Base-by-base conservation (phyloP, 495 filamentous ascomycete species). In the Podospora bellae-mahoneyi region DNA sequence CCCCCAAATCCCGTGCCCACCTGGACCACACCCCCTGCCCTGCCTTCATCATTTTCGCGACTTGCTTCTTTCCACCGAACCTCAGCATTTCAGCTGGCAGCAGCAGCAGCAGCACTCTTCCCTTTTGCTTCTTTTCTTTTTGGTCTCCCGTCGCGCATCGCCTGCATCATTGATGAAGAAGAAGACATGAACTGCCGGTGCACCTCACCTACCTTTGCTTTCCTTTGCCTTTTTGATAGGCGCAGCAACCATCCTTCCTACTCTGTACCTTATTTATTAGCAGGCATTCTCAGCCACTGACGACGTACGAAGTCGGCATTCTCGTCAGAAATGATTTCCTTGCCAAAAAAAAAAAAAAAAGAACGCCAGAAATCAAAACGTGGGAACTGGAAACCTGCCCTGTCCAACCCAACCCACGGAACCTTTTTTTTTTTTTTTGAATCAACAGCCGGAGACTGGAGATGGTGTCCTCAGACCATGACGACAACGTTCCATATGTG, bases 1-100 rank as follows among this genome's bases (percentile, higher is more conserved):
- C 55, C 30, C 68, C 66, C 65, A 68, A 55, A 64, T 71, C 68
- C 71, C 66, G 68, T 71, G 73, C 16, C 62, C 60, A 48, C 39
- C 34, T 16, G 30, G 30, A 32, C 1, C 30, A 4, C 30, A 68
- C 60, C 67, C 57, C 65, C 54, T 68, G 23, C 67, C 60, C 67
- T 60, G n/a, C 30, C 44, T 44, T 63, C 30, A 74, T 63, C 30
- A 74, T 68, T 66, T 62, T 62, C 61, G 55, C 57, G 48, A 64
- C 64, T 62, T 60, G 64, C 54, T 2, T 48, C 55, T 57, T 44
- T 32, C 65, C 15, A 26, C 26, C 60, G 39, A 28, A 60, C 30
- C 34, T 60, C 18, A 32, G 56, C 56, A 13, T 23, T 23, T 23
- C 23, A 23, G 23, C 23, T 23, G 23, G 23, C 23, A 23, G 23